These are phyloP conservation scores for Onygena corvina DNA, from an alignment of 2,329 filamentous ascomycete species.

Conservation along the genomic window DNA sequence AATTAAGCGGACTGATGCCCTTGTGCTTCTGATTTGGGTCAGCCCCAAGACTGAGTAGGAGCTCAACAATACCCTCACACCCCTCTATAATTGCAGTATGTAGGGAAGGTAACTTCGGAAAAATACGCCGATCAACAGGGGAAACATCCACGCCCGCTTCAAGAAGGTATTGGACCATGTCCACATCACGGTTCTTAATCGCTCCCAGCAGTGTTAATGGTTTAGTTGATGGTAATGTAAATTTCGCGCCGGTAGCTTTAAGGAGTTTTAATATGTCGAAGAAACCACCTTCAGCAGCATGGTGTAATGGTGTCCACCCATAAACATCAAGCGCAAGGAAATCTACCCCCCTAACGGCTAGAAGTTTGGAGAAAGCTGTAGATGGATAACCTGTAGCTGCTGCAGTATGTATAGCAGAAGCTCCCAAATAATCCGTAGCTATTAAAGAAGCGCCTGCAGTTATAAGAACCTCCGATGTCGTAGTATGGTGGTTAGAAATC, in stretches of 20 bases:
- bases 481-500: neutral
- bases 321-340: neutral
- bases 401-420: neutral
- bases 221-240: neutral
- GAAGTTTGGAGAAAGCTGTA: neutral
- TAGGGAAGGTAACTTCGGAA: neutral
- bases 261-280: slow-evolving; percentile 1
- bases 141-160: neutral
- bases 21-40: neutral
- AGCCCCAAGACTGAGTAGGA: neutral
- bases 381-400: slow-evolving; percentile 6
- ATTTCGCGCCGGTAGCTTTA: neutral
- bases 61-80: neutral
- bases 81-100: neutral
- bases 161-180: neutral
- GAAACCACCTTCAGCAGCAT: slow-evolving; percentile 1
- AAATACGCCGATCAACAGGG: neutral
- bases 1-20: neutral
- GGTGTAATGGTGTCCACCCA: slow-evolving; percentile 2
- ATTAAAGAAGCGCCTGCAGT: neutral
- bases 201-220: neutral
- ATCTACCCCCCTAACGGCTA: neutral
- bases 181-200: neutral
- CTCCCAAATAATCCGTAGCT: neutral
- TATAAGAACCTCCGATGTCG: neutral